phyloP scores from a whole-genome alignment of 768 basidiomycete species.

The Atractiella rhizophila region DNA sequence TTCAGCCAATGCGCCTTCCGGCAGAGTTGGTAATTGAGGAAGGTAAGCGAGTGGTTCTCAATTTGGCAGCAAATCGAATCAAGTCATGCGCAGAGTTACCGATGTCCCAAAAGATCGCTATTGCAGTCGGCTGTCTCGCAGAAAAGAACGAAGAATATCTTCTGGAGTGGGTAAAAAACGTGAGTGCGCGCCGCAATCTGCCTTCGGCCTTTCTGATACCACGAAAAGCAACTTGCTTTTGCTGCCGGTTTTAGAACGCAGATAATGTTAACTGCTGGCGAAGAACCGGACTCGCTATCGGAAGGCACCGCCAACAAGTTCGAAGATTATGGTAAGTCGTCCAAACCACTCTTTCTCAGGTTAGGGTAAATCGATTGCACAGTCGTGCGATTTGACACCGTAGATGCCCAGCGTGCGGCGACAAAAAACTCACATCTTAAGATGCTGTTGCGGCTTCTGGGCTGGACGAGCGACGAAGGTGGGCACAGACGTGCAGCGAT shows the following conservation, averaged over 20 bases:
- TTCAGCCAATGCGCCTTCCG: slow-evolving; percentile 3
- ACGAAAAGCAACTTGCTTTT: slow-evolving; percentile 22
- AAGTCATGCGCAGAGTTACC: slow-evolving; percentile 67
- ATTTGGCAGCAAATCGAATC: no score
- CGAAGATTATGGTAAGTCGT: slow-evolving; percentile 44
- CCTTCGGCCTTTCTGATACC: slow-evolving; percentile 18
- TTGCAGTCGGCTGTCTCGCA: slow-evolving; percentile 47
- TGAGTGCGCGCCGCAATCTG: slow-evolving; percentile 24
- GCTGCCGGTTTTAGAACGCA: slow-evolving; percentile 2
- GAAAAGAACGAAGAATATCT: slow-evolving; percentile 39
- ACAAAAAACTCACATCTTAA: slow-evolving; percentile 56
- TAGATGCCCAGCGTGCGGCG: slow-evolving; percentile 50
- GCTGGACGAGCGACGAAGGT: slow-evolving; percentile 50
- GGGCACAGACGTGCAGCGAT: slow-evolving; percentile 11
- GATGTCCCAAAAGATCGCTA: slow-evolving; percentile 71
- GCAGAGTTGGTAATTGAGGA: slow-evolving; percentile 9
- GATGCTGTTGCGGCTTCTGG: slow-evolving; percentile 53
- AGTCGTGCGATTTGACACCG: slow-evolving; percentile 53
- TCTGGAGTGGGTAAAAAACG: slow-evolving; percentile 59
- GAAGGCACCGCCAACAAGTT: slow-evolving; percentile 43
- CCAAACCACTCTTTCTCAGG: background rate
- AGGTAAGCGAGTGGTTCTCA: no score
- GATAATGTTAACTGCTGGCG: slow-evolving; percentile 9
- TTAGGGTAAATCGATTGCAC: slow-evolving; percentile 1
- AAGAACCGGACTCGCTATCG: slow-evolving; percentile 28